Evolutionary conservation across 331 rosid genomes (phyloP).

Genomic region (Acacia concinna): DNA sequence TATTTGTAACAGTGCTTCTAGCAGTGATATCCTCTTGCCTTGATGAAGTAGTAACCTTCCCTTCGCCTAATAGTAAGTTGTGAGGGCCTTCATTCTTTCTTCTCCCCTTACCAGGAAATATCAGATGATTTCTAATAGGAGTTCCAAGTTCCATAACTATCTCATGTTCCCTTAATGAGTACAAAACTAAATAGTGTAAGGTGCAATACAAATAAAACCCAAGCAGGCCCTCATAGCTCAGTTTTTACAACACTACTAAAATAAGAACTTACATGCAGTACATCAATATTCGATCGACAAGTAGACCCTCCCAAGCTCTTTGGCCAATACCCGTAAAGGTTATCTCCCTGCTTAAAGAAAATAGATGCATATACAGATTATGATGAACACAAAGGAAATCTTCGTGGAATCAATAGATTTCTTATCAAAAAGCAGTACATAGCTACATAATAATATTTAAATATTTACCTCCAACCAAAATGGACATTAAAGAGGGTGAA

Average conservation of each 20-base stretch:
- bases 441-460: neutral
- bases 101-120: conserved; percentile 45
- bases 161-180: conserved; percentile 56
- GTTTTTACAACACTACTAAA: neutral
- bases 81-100: conserved; percentile 15
- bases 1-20: conserved; percentile 1
- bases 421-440: conserved; percentile 20
- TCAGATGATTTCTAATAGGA: conserved; percentile 51
- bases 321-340: conserved; percentile 33
- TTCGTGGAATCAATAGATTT: neutral
- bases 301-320: conserved; percentile 71
- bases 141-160: conserved; percentile 39
- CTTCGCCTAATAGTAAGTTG: conserved; percentile 18
- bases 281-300: conserved; percentile 54
- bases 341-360: conserved; percentile 48
- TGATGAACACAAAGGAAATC: conserved; percentile 10
- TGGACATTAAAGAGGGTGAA: neutral
- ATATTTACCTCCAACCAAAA: conserved; percentile 3
- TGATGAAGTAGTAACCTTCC: conserved; percentile 25
- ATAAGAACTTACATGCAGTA: conserved; percentile 65
- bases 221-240: conserved; percentile 10
- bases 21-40: conserved; percentile 27
- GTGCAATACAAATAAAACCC: neutral
- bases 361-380: neutral
- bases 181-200: conserved; percentile 14